A percentile compares a stretch with the other conserved stretches of the same genome.
phyloP scores from a whole-genome alignment of 495 filamentous ascomycete genomes.

The Cercophora sp. region DNA sequence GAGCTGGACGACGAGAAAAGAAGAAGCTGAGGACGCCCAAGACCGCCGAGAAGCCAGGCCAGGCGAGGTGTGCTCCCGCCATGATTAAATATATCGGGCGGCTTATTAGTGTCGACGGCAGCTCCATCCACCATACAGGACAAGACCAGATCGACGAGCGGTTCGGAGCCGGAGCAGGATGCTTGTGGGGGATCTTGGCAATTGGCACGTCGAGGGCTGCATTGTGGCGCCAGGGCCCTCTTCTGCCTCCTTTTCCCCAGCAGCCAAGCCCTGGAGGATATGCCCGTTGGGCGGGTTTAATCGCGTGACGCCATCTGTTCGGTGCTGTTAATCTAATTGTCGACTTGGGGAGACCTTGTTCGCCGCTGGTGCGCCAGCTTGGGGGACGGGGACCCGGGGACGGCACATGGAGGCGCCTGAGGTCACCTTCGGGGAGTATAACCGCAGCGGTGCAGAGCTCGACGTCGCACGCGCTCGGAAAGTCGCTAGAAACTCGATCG shows the following conservation, averaged over 20 bases:
- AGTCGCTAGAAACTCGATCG: no score
- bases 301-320: conserved; percentile 25
- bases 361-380: not conserved
- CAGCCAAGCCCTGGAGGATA: conserved; percentile 13
- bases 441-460: not conserved
- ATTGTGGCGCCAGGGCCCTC: not conserved
- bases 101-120: conserved; percentile 14
- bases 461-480: no score
- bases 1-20: no score
- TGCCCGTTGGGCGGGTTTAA: conserved; percentile 22
- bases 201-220: not conserved
- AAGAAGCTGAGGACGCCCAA: conserved; percentile 5
- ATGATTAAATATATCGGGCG: conserved; percentile 27
- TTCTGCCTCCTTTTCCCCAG: not conserved
- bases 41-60: conserved; percentile 9
- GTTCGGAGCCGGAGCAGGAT: conserved; percentile 7
- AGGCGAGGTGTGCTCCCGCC: conserved; percentile 16
- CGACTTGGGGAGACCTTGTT: not conserved
- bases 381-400: not conserved
- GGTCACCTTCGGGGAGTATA: not conserved
- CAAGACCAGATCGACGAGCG: conserved; percentile 2
- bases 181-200: not conserved
- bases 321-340: conserved; percentile 20
- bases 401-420: not conserved
- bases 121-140: conserved; percentile 1